Base-by-base conservation (phyloP, 1,284 basidiomycete genomes). In the Takashimella koratensis region DNA sequence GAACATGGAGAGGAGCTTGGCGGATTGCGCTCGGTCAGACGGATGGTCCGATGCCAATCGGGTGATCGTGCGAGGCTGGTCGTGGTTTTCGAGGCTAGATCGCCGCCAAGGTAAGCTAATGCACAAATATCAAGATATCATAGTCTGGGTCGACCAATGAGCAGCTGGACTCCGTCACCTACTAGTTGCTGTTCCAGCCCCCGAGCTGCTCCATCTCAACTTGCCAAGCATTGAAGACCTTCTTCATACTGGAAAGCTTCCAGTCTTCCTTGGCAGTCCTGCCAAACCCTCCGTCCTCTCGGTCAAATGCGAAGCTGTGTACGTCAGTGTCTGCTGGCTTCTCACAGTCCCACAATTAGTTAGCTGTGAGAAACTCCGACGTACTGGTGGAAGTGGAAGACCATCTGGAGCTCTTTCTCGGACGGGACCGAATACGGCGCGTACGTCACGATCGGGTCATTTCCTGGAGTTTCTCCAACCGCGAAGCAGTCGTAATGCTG, bases 391-490 rank as follows among this genome's bases (percentile, higher is more conserved):
- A 76, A 76, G 12, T 68, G 70, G 59, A 77, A 76, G 42, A 62
- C 54, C 55, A 60, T 60, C 62, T 85, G 78, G 26, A 87, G 79
- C 27, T 47, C 46, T 30, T 49, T 23, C 16, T 40, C 25, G 12
- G 20, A n/a, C 20, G 47, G 47, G n/a, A 22, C 12, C 21, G 30
- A 42, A 30, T 41, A 42, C 5, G 21, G 30, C 0, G 81, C 79
- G 3, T 86, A 75, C 47, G 76, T 76, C 12, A 74, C 67, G 16
- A 81, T 73, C 51, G 80, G 76, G 57, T 83, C 79, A 6, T 82
- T 82, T 60, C 81, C 82, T 0, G 84, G 82, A 1, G 80, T 81
- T 74, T 87, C 86, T 45, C 86, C 86, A 11, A 88, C 85, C 30
- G 30, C 30, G 16, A 69, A 62, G 13, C 66, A 56, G 51, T 66